Conservation (phyloP, 345 rosid species). For the Xanthoceras sorbifolium region DNA sequence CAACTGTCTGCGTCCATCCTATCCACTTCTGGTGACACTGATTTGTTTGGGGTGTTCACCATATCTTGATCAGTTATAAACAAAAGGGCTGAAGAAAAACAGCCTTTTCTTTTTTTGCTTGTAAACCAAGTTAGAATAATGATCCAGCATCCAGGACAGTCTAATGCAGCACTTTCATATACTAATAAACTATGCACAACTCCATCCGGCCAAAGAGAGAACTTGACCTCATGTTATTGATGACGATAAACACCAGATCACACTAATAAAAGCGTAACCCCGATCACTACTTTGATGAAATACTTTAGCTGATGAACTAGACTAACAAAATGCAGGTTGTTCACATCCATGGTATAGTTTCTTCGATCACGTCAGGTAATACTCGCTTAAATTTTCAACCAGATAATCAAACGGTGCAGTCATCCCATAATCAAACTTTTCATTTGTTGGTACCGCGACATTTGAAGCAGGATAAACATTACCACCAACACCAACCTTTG, state of each 20-base stretch:
- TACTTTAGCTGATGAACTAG: conserved; percentile 22
- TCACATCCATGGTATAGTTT: not conserved
- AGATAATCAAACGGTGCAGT: conserved; percentile 68
- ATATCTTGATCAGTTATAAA: conserved; percentile 16
- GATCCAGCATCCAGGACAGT: conserved; percentile 22
- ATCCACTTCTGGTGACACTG: conserved; percentile 23
- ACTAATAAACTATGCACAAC: conserved; percentile 31
- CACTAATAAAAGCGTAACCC: conserved; percentile 6
- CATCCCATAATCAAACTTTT: conserved; percentile 54
- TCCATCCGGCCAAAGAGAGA: conserved; percentile 20
- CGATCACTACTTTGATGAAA: conserved; percentile 16
- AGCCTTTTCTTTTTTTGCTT: conserved; percentile 19
- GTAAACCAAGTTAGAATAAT: conserved; percentile 28
- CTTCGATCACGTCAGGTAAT: conserved; percentile 45
- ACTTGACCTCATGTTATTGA: conserved; percentile 29
- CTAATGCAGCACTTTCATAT: conserved; percentile 10
- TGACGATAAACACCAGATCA: conserved; percentile 25
- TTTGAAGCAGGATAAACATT: conserved; percentile 45
- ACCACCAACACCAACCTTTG: conserved; percentile 45
- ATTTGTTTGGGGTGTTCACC: conserved; percentile 18
- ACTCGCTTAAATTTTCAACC: conserved; percentile 61
- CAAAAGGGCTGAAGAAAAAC: conserved; percentile 19
- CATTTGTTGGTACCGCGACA: conserved; percentile 46
- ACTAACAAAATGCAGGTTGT: conserved; percentile 19
- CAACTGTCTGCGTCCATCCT: conserved; percentile 27